These are phyloP conservation scores for Acacia pycnantha DNA, from an alignment of 331 rosid species.

Conservation along the genomic window DNA sequence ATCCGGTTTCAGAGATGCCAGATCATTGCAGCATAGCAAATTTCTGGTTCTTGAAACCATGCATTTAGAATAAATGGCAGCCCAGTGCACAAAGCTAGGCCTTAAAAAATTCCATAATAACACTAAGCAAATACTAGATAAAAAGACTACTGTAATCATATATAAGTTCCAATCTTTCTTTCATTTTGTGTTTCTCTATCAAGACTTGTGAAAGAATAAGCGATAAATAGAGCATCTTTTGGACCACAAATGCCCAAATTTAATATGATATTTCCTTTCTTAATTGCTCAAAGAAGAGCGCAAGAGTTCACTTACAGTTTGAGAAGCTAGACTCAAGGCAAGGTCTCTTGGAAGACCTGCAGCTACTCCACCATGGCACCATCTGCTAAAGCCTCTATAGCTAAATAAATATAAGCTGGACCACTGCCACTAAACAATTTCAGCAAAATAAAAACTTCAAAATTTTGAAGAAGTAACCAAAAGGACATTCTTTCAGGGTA, in stretches of 20 bases:
- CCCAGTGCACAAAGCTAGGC: neutral
- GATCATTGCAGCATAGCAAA: neutral
- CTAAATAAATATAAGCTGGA: conserved; percentile 86
- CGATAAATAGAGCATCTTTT: neutral
- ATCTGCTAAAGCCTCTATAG: conserved; percentile 96
- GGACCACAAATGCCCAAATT: conserved; percentile 18
- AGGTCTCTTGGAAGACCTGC: conserved; percentile 96
- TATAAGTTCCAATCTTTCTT: neutral
- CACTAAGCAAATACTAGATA: too few species aligned
- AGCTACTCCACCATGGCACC: conserved; percentile 99
- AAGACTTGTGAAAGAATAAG: conserved; percentile 1
- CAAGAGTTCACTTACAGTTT: conserved; percentile 69
- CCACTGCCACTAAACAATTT: conserved; percentile 87
- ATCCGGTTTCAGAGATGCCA: too few species aligned
- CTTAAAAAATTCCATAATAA: neutral
- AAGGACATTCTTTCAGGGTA: neutral
- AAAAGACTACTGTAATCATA: neutral
- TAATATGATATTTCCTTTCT: neutral
- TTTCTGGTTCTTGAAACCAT: neutral
- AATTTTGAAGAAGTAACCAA: conserved; percentile 3
- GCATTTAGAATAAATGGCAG: neutral
- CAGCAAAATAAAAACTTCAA: conserved; percentile 9
- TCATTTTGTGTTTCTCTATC: neutral
- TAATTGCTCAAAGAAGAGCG: conserved; percentile 11
- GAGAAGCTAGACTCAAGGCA: conserved; percentile 86